Evolutionary conservation across 164 flowering plant species (phyloP), one percentile per base, ranked within the genome.

Genomic region (Dillenia turbinata): DNA sequence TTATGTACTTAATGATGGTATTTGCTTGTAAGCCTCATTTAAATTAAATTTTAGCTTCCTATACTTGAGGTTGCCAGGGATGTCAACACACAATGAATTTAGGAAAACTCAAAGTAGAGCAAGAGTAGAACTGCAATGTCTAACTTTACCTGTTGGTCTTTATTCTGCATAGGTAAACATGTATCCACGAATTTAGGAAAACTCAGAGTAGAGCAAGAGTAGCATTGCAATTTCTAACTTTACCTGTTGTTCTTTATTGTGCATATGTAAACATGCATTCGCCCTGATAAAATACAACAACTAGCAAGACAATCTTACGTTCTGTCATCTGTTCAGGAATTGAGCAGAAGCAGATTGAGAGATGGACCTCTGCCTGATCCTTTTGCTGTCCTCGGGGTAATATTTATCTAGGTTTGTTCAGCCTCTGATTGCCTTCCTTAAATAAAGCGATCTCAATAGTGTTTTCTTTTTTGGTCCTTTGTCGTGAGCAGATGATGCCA

Each of bases 301-400:
- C 33, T 59, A 12, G 51, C 40, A 6, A 24, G 24, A 11, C 17
- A 62, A 50, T 62, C 22, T 54, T 33, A 53, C 12, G 3, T 22
- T 45, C 24, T 19, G 9, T 43, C 58, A 62, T 57, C 24, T 19
- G 1, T 78, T 75, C 83, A 88, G 91, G 82, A 66, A n/a, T 65
- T 84, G 59, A 74, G 82, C 66, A 73, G 63, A 66, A 79, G 79
- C 72, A 75, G 76, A 68, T 61, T 84, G 72, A 75, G 75, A 67
- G 79, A 77, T 47, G 84, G 79, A 66, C 55, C 82, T 60, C 54
- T 62, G 55, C 49, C 71, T 46, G 57, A 61, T 48, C 80, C 81
- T 60, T 69, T 82, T 43, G 13, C 73, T 54, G 71, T 66, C 56
- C 64, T 80, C 1, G 83, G 81, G 91, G 89, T 85, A 76, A 54